Conservation (phyloP, 1,284 basidiomycete genomes). For the Flammula alnicola region DNA sequence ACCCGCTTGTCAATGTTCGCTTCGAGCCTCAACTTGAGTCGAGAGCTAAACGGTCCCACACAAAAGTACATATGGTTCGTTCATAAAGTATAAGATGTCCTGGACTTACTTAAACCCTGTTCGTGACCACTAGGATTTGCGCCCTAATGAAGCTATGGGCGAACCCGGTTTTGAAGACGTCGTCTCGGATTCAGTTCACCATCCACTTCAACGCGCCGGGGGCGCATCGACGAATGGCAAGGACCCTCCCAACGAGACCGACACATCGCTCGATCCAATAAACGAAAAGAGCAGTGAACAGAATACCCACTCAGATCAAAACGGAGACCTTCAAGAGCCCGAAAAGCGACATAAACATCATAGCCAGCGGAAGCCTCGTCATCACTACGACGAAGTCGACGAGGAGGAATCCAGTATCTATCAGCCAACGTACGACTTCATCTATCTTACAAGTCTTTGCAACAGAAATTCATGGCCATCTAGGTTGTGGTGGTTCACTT, state of each 20-base stretch:
- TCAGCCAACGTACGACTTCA: conserved; percentile 24
- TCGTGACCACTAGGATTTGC: background rate
- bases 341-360: background rate
- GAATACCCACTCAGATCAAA: background rate
- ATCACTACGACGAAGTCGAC: background rate
- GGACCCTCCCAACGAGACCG: no score
- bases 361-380: background rate
- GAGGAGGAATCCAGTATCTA: conserved; percentile 17
- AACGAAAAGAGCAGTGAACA: no score
- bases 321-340: background rate
- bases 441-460: background rate
- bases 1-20: no score
- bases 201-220: no score
- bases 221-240: no score
- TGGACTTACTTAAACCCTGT: no score
- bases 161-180: conserved; percentile 19
- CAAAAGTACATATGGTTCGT: no score
- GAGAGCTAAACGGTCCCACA: no score
- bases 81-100: no score
- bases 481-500: conserved; percentile 45
- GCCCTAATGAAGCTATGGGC: conserved; percentile 9
- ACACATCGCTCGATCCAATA: no score
- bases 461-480: background rate
- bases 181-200: conserved; percentile 8
- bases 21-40: no score